phyloP scores from a whole-genome alignment of 352 stramenopile species.

The Pythium folliculosum region DNA sequence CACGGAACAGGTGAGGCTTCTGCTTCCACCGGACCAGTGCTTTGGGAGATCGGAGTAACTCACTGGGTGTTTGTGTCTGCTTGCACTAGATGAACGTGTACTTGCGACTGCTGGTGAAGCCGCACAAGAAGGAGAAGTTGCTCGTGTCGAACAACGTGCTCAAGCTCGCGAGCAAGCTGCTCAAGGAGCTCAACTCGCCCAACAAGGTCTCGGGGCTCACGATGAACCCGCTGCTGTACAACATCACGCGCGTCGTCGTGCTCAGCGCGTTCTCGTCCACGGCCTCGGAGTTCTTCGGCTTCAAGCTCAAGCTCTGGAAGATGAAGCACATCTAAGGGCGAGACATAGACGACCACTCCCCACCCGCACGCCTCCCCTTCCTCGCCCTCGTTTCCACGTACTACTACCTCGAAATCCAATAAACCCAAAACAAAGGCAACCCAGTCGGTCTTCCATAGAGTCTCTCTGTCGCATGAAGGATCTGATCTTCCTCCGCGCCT shows the following conservation, averaged over 20 bases:
- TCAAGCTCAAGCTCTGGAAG: slow-evolving; percentile 92
- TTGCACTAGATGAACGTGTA: slow-evolving; percentile 81
- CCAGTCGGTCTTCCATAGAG: too few species aligned
- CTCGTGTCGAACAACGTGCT: slow-evolving; percentile 90
- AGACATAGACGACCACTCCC: too few species aligned
- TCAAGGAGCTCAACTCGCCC: slow-evolving; percentile 90
- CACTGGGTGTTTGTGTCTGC: slow-evolving; percentile 10
- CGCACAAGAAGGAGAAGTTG: slow-evolving; percentile 89
- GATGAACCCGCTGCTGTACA: slow-evolving; percentile 91
- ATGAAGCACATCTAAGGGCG: slow-evolving; percentile 63
- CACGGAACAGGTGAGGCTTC: slow-evolving; percentile 76
- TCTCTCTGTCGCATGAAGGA: too few species aligned
- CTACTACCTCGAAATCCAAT: too few species aligned
- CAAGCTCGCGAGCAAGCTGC: slow-evolving; percentile 89
- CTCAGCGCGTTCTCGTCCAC: slow-evolving; percentile 89
- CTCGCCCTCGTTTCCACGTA: neutral
- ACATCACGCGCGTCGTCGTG: slow-evolving; percentile 87
- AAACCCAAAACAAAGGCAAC: too few species aligned
- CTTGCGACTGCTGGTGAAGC: slow-evolving; percentile 77
- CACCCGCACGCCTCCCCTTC: neutral
- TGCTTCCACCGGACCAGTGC: neutral
- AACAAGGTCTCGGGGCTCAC: slow-evolving; percentile 91
- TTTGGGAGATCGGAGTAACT: neutral
- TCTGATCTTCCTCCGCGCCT: too few species aligned
- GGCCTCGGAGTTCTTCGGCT: slow-evolving; percentile 89